Evolutionary conservation across 192 early-diverging fungal species (phyloP), one percentile per base, ranked within the genome.

Genomic region (Backusella tuberculispora): DNA sequence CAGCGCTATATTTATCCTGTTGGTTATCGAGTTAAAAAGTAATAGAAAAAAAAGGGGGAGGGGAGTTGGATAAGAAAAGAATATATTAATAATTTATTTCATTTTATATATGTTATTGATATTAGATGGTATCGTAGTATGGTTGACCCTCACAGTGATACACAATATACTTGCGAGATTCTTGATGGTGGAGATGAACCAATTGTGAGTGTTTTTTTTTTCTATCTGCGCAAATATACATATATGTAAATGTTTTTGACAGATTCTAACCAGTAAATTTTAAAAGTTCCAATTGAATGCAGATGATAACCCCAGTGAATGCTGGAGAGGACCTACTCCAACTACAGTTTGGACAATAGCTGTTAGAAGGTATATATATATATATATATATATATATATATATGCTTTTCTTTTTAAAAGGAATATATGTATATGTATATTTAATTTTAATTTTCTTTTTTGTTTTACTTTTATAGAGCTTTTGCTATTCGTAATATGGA

Each of bases 1-100:
- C 93, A 96, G 74, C 87, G 95, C 8, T 96, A 97, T 72, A 96
- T 97, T 66, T 97, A 87, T 81, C 96, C 96, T 0, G 92, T 96
- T 5, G 96, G 96, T 34, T 97, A 95, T 82, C 86, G 81, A 17
- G 87, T 90, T 7, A 84, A 77, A 66, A 81, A 81, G 83, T 84
- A 78, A 81, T 69, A 41, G 64, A 69, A 9, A 21, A n/a, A 50
- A 56, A 56, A 7, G 17, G 5, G 9, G 1, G n/a, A 17, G 1
- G 9, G 9, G 21, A 53, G 9, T 0, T 24, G 24, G 6, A 21
- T 67, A 40, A 13, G n/a, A 26, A 40, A 19, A 8, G 17, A 38
- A 50, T 10, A 3, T 72, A 26, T 10, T 48, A 6, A 34, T 44
- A 40, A 21, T 14, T 68, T 41, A 19, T 19, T 68, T 24, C 24